Percentiles rank a stretch among this genome's conserved stretches.
These are phyloP conservation scores for Carnegiea gigantea DNA, from an alignment of 179 eudicot genomes.

Conservation along the genomic window DNA sequence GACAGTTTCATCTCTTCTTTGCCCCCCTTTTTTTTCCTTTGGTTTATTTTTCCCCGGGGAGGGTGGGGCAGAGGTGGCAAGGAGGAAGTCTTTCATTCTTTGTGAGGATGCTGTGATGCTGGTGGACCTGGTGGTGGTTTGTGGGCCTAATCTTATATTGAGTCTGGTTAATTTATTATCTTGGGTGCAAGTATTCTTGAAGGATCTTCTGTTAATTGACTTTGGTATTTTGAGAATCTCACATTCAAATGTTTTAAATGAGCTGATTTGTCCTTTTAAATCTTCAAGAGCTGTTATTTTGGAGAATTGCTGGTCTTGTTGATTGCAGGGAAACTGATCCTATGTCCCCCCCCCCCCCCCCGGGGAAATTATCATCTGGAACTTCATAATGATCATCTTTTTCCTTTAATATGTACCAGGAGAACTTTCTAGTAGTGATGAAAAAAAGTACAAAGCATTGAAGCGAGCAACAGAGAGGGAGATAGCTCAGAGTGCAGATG, in stretches of 20 bases:
- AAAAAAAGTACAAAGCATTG: slow-evolving; percentile 90
- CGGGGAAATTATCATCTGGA: not conserved
- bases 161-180: not conserved
- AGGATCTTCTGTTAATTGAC: not conserved
- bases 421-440: slow-evolving; percentile 95
- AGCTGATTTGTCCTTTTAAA: not conserved
- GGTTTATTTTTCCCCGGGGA: no score
- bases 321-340: not conserved
- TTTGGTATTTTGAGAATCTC: not conserved
- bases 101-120: not conserved
- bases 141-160: not conserved
- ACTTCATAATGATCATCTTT: not conserved
- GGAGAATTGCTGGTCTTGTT: not conserved
- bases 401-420: slow-evolving; percentile 43
- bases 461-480: slow-evolving; percentile 99
- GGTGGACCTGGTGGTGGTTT: not conserved
- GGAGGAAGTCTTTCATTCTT: not conserved
- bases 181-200: not conserved
- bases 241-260: not conserved
- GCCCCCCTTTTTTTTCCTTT: no score
- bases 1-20: no score
- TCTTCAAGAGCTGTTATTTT: not conserved
- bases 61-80: no score
- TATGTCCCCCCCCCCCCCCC: not conserved
- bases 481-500: slow-evolving; percentile 99